phyloP scores from a whole-genome alignment of 2,329 filamentous ascomycete genomes.

The Teratosphaeria pseudoeucalypti region DNA sequence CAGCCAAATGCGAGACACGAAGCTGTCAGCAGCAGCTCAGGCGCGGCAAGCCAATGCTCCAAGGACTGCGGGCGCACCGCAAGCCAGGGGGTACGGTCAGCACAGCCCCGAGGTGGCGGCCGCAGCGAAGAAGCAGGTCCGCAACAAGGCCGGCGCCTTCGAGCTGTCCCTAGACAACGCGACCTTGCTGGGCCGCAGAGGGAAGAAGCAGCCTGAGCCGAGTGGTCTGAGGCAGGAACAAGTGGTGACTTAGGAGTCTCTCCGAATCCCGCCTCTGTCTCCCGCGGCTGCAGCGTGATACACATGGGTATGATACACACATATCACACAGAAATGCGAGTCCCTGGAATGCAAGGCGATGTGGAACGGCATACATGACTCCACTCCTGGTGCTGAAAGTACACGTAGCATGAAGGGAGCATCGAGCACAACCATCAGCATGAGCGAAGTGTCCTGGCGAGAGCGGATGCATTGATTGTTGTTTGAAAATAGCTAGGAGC shows the following conservation, averaged over 20 bases:
- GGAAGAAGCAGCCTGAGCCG: slow-evolving; percentile 34
- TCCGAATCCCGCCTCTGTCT: neutral
- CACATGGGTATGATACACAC: neutral
- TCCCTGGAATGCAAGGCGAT: neutral
- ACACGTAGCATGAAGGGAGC: neutral
- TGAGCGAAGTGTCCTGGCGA: neutral
- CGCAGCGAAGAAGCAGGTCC: slow-evolving; percentile 71
- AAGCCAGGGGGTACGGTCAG: slow-evolving; percentile 67
- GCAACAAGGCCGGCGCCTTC: slow-evolving; percentile 65
- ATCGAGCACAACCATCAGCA: neutral
- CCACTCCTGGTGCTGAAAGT: neutral
- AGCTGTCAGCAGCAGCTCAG: slow-evolving; percentile 57
- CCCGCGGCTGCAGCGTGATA: neutral
- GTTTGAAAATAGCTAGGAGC: neutral
- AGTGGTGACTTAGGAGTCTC: slow-evolving; percentile 7
- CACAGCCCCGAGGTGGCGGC: slow-evolving; percentile 76
- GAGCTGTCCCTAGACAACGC: slow-evolving; percentile 88
- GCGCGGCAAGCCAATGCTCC: slow-evolving; percentile 42
- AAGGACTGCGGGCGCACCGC: slow-evolving; percentile 44
- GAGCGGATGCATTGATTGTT: neutral
- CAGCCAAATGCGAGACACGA: slow-evolving; percentile 75
- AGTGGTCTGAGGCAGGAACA: slow-evolving; percentile 37
- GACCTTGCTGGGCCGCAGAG: slow-evolving; percentile 68
- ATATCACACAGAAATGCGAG: neutral
- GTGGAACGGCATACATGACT: neutral